Base-by-base conservation (phyloP, 352 stramenopile genomes). In the Phytophthora megakarya region DNA sequence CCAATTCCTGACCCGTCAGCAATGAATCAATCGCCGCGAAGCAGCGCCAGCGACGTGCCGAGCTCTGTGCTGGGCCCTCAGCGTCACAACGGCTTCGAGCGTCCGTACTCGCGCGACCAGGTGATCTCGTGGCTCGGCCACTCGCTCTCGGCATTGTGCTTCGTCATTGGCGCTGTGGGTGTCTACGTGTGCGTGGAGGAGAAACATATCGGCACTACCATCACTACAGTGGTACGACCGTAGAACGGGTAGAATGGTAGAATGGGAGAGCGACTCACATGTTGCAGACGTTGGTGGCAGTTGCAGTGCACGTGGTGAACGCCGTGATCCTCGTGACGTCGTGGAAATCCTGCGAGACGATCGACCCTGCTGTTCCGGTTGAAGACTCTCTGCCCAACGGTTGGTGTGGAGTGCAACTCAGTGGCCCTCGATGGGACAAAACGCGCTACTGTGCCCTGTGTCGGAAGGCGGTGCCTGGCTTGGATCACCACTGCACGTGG, bases 401-500 rank as follows among this genome's bases (percentile, higher is more conserved):
- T 19, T 95, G 87, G 87, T 72, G 90, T n/a, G 78, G 85, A 11
- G 66, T 91, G 59, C 78, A 82, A 57, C 71, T 95, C 2, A 58
- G n/a, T 13, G 87, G 87, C 0, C 62, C 80, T 7, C 70, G 87
- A 25, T 95, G 87, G 87, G 85, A 92, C 28, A 95, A 90, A 60
- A 77, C 81, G 5, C 80, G 85, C 11, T 94, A 94, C 56, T 96
- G 87, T 21, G 80, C 85, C 3, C 51, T 94, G 13, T 96, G 87
- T 56, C 76, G 79, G 40, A 96, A 96, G 65, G 66, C 77, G 0
- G 77, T 94, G 12, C 87, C 87, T 1, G 87, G 87, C 4, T 67
- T 96, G 7, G 87, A 96, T 38, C 87, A 96, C 69, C 87, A 96
- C 57, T 96, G 87, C 75, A 96, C 87, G 11, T 96, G 87, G 87